Evolutionary conservation across 257 asterid genomes (phyloP), one percentile per base, ranked within the genome.

Genomic region (Nemophila menziesii): DNA sequence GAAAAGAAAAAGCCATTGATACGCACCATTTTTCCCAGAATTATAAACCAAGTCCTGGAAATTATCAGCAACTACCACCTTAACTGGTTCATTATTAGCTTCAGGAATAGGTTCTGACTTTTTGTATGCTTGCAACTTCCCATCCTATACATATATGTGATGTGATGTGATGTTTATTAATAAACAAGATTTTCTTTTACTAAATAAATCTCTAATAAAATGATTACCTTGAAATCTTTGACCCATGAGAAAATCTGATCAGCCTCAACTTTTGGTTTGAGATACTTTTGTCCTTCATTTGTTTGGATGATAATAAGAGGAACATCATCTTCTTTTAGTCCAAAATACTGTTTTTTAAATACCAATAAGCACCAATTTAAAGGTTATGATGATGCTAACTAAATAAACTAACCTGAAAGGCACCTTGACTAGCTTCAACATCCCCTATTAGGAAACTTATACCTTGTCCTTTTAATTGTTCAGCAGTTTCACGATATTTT

Each of bases 401-500:
- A 52, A 39, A 13, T 51, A 44, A 33, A 56, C 86, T 42, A 43
- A 83, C 95, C 97, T 87, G 89, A 61, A 87, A 74, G 56, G 93
- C 93, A 69, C 86, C 89, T 68, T 77, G 62, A 55, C 95, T 73
- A 48, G 93, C 86, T 54, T 83, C 93, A 17, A 69, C 45, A 70
- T 87, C 93, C n/a, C 97, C 95, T 50, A 83, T 67, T 39, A 87
- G 73, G 54, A 87, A 87, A 56, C 75, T 66, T 71, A 87, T 41
- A 20, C 59, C 70, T 44, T 70, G 50, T 37, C 92, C 86, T 69
- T 78, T 87, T 71, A 56, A 73, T 59, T 73, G 82, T 56, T 61
- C 51, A 38, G 97, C 92, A 38, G 73, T 81, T 48, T 73, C 92
- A 10, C 62, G 70, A 70, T 75, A 87, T 62, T 75, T 80, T 46